Percentiles rank a stretch among this genome's conserved stretches.
These are phyloP conservation scores for Letharia columbiana DNA, from an alignment of 495 filamentous ascomycete genomes.

Conservation along the genomic window DNA sequence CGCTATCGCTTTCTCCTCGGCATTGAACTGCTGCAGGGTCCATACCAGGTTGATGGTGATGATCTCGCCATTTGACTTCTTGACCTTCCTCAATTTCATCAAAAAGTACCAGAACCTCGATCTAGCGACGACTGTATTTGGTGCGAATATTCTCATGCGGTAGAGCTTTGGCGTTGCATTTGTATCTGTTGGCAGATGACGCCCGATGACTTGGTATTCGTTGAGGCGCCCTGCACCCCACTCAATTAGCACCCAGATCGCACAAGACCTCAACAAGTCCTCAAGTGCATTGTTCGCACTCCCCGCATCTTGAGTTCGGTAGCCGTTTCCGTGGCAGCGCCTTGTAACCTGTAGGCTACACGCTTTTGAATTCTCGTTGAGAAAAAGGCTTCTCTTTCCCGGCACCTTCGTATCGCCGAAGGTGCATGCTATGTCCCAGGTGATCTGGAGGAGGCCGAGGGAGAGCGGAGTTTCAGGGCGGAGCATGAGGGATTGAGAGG, in stretches of 20 bases:
- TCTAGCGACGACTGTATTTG: conserved; percentile 95
- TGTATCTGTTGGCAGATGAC: conserved; percentile 91
- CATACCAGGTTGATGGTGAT: conserved; percentile 92
- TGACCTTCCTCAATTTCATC: conserved; percentile 96
- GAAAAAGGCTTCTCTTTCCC: background rate
- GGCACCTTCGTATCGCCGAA: background rate
- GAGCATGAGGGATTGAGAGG: conserved; percentile 22
- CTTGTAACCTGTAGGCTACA: too few relatives aligned
- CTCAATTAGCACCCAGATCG: conserved; percentile 25
- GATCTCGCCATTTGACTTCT: conserved; percentile 99
- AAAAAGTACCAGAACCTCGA: conserved; percentile 99
- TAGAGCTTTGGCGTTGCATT: conserved; percentile 96
- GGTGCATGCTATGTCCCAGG: background rate
- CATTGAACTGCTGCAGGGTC: conserved; percentile 17
- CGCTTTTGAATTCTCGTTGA: background rate
- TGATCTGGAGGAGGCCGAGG: background rate
- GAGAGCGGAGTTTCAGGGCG: background rate
- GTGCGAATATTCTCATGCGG: conserved; percentile 99
- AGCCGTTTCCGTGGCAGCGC: background rate
- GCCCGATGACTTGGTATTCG: conserved; percentile 99
- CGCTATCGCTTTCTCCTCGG: background rate
- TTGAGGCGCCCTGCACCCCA: conserved; percentile 77
- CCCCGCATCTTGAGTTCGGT: too few relatives aligned
- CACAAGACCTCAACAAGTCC: conserved; percentile 8
- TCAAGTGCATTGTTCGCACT: background rate